Conservation (phyloP, 176 grass and related monocot genomes). For the Thinopyrum elongatum region DNA sequence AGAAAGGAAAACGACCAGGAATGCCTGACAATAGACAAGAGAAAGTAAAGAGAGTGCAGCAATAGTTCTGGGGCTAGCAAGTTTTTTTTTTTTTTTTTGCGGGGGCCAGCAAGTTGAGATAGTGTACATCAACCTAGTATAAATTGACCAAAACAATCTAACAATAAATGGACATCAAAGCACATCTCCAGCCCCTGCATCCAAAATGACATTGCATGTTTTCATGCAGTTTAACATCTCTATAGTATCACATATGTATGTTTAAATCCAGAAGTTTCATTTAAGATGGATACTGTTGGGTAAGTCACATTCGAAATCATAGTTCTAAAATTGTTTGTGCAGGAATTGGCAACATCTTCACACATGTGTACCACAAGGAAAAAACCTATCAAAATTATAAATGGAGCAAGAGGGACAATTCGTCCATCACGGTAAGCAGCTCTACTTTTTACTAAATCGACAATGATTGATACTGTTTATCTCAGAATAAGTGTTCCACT, state of each 20-base stretch:
- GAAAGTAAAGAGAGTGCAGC: neutral
- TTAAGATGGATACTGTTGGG: neutral
- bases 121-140: neutral
- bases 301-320: neutral
- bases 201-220: neutral
- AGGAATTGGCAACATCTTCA: slow-evolving; percentile 61
- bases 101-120: neutral
- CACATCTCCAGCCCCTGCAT: neutral
- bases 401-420: slow-evolving; percentile 59
- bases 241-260: neutral
- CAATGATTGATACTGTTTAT: neutral
- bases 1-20: neutral
- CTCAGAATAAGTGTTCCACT: neutral
- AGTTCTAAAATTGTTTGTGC: slow-evolving; percentile 12
- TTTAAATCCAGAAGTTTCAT: slow-evolving; percentile 14
- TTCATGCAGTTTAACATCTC: neutral
- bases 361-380: slow-evolving; percentile 58
- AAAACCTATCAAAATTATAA: slow-evolving; percentile 62
- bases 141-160: neutral
- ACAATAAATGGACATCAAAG: neutral
- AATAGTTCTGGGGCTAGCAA: neutral
- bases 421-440: slow-evolving; percentile 58
- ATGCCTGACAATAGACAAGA: neutral
- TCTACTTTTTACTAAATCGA: neutral
- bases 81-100: too few relatives aligned